phyloP scores from a whole-genome alignment of 2,329 filamentous ascomycete genomes.

The Cadophora sp. region DNA sequence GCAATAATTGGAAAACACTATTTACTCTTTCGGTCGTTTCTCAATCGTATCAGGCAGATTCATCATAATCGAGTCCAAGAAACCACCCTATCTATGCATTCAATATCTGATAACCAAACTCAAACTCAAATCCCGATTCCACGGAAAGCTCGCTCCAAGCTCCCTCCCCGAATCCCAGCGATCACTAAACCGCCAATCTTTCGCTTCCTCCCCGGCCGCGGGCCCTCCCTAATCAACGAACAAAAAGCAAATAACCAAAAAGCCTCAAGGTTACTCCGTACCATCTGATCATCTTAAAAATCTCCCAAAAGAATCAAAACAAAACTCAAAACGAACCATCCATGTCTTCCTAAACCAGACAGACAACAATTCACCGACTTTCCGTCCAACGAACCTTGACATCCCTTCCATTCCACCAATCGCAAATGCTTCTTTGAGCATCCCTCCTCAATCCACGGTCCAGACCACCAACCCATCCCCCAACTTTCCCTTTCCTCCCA shows the following conservation, averaged over 20 bases:
- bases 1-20: too few relatives aligned
- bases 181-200: not conserved
- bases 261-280: not conserved
- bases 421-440: not conserved
- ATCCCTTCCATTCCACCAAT: not conserved
- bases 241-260: not conserved
- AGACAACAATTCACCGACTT: not conserved
- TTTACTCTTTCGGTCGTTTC: not conserved
- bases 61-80: not conserved
- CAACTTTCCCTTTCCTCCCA: not conserved
- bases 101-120: not conserved
- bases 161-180: not conserved
- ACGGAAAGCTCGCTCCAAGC: not conserved
- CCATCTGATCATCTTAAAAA: not conserved
- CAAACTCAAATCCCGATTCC: not conserved
- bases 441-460: not conserved
- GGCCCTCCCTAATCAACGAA: not conserved
- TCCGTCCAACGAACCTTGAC: not conserved
- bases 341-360: not conserved
- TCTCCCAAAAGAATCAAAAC: not conserved
- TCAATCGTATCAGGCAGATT: not conserved
- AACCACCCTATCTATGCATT: not conserved
- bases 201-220: not conserved
- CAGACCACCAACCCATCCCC: not conserved
- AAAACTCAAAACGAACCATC: not conserved